Base-by-base conservation (phyloP, 2,329 filamentous ascomycete species). In the Cladosporium sp. region DNA sequence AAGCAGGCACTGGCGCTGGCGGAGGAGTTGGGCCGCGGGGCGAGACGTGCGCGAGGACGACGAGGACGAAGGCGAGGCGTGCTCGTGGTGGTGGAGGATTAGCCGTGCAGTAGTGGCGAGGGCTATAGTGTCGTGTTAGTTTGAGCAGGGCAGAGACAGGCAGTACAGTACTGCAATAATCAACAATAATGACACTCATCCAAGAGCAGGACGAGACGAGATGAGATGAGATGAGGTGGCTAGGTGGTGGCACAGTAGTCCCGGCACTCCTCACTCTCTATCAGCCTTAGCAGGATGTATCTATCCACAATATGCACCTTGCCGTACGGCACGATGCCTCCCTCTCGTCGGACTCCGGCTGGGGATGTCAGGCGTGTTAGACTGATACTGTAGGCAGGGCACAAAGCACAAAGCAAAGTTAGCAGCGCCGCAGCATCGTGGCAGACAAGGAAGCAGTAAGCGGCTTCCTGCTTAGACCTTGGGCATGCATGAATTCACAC, bases 11-110 rank as follows among this genome's bases (percentile, higher is more conserved):
- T 65, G 57, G 30, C 23, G 46, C 54, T 34, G 32, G 39, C 26
- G 58, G 25, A 60, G 46, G 25, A 23, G 30, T 46, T 53, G 43
- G 57, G 54, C 63, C 63, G 63, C 54, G 18, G 32, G 28, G 43
- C 43, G 54, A 65, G 43, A 65, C 63, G 63, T 65, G 54, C 54
- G 25, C 59, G 46, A 23, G 10, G 28, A 23, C 36, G 56, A 23
- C 51, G 51, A 54, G 18, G 60, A 21, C 39, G 39, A 46, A 14
- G 39, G n/a, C n/a, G 39, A 46, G n/a, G 39, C n/a, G 39, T 46
- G 30, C 30, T 32, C 30, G 30, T 32, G 28, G 28, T 7, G 49
- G 60, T 32, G 60, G 60, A 56, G 46, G 59, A 62, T 61, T 61
- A 61, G 58, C 46, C 43, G 58, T 61, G 58, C 58, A 51, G 56